These are phyloP conservation scores for Stagonosporopsis rhizophila DNA, from an alignment of 2,329 filamentous ascomycete species.

Conservation along the genomic window DNA sequence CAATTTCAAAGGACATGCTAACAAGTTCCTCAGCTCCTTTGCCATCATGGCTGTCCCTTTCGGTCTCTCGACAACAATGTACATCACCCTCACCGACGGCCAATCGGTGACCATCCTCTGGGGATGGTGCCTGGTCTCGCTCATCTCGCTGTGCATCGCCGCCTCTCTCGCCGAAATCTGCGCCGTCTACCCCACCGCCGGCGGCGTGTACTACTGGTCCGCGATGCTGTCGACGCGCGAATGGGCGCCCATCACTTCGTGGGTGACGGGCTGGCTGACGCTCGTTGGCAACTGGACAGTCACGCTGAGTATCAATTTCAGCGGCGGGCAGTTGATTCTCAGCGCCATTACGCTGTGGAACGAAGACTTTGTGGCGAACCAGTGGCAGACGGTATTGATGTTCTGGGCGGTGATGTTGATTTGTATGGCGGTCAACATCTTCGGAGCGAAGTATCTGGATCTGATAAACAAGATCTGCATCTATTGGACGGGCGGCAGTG, in stretches of 20 bases:
- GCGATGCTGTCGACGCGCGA: conserved; percentile 71
- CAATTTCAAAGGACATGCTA: not conserved
- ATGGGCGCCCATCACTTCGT: conserved; percentile 72
- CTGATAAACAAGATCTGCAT: conserved; percentile 77
- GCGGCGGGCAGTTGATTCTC: conserved; percentile 68
- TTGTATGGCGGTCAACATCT: conserved; percentile 70
- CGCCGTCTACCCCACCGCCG: conserved; percentile 76
- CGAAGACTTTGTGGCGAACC: conserved; percentile 71
- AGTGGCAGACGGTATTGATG: conserved; percentile 73
- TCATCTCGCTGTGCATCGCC: conserved; percentile 72
- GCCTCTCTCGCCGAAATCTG: conserved; percentile 78
- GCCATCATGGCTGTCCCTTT: conserved; percentile 78
- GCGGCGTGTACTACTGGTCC: conserved; percentile 76
- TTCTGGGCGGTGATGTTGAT: conserved; percentile 76
- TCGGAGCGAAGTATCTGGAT: conserved; percentile 67
- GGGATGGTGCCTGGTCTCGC: conserved; percentile 72
- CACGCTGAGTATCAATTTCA: conserved; percentile 70
- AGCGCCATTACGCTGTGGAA: conserved; percentile 73
- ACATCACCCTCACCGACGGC: conserved; percentile 72
- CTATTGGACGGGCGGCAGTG: conserved; percentile 72
- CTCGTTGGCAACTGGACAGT: conserved; percentile 78
- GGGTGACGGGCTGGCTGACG: conserved; percentile 75
- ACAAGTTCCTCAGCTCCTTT: conserved; percentile 60
- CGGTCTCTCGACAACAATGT: conserved; percentile 71
- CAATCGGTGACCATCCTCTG: conserved; percentile 73